Conservation (phyloP, 192 early-diverging fungal species). For the Backusella liffmaniae region DNA sequence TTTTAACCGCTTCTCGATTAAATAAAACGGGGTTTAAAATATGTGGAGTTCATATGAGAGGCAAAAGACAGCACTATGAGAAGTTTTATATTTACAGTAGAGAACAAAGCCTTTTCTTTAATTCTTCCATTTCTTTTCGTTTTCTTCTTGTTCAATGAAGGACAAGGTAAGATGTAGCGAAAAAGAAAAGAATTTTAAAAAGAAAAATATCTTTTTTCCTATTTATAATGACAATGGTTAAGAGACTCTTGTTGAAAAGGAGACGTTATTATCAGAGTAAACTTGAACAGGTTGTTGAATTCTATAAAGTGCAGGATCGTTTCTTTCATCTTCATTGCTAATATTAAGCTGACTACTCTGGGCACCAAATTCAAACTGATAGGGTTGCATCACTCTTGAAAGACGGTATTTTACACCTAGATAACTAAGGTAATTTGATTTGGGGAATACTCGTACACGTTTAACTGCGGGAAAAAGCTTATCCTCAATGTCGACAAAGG, state of each 20-base stretch:
- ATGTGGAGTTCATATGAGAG: conserved; percentile 1
- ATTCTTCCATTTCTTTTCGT: neutral
- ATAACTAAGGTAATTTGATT: conserved; percentile 32
- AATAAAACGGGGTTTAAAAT: neutral
- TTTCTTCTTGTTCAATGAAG: neutral
- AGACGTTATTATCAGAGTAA: neutral
- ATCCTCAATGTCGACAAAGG: conserved; percentile 33
- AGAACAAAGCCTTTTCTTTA: neutral
- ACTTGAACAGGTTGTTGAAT: neutral
- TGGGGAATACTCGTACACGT: conserved; percentile 31
- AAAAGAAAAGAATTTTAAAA: neutral
- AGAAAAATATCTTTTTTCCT: neutral
- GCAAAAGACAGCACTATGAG: neutral
- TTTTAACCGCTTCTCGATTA: too few species aligned
- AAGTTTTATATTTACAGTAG: conserved; percentile 5
- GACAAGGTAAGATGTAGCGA: neutral
- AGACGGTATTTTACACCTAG: conserved; percentile 32
- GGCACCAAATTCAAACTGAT: conserved; percentile 11
- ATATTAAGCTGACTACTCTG: neutral
- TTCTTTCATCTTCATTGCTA: neutral
- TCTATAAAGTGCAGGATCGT: conserved; percentile 1
- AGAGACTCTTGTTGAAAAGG: conserved; percentile 1
- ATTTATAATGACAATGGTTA: neutral
- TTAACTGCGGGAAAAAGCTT: conserved; percentile 27
- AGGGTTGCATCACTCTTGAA: conserved; percentile 24